Evolutionary conservation across 441 rosid genomes (phyloP).

Genomic region (Aquilaria agallochum): DNA sequence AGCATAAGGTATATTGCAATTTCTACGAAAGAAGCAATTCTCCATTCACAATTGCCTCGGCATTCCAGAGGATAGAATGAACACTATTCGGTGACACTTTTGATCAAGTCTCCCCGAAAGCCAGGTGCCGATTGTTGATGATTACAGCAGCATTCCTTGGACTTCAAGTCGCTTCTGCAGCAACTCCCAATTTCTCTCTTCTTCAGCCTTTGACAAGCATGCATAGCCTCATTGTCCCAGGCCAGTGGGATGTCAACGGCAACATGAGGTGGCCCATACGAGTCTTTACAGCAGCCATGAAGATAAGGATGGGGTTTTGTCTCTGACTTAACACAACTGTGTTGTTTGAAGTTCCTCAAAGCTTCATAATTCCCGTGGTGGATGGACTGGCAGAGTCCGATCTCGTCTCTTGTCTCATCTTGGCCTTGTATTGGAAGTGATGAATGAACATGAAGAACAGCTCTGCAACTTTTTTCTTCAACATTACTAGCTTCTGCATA

Average conservation of each 20-base stretch:
- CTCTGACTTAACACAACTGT: slow-evolving; percentile 12
- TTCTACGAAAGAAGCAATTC: too few relatives aligned
- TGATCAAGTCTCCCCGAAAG: slow-evolving; percentile 34
- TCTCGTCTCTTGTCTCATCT: background rate
- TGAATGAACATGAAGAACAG: background rate
- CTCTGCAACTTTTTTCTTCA: background rate
- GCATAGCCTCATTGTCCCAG: background rate
- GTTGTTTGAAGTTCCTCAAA: slow-evolving; percentile 8
- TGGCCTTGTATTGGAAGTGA: background rate
- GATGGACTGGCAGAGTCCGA: slow-evolving; percentile 20
- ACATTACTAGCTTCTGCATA: too few relatives aligned
- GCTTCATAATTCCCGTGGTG: slow-evolving; percentile 9
- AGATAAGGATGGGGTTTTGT: background rate
- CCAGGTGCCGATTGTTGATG: slow-evolving; percentile 35
- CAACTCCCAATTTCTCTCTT: slow-evolving; percentile 45
- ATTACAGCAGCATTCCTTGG: slow-evolving; percentile 43
- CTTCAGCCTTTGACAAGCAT: slow-evolving; percentile 33
- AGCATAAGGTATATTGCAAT: too few relatives aligned
- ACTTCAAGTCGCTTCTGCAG: slow-evolving; percentile 51
- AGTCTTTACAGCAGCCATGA: slow-evolving; percentile 10
- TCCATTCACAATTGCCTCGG: too few relatives aligned
- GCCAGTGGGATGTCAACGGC: slow-evolving; percentile 6
- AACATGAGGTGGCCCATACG: background rate
- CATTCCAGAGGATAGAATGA: too few relatives aligned
- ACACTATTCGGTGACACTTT: slow-evolving; percentile 39